A percentile compares a stretch with the other conserved stretches of the same genome.
phyloP scores from a whole-genome alignment of 352 stramenopile genomes.

The Pythium utonaiense region DNA sequence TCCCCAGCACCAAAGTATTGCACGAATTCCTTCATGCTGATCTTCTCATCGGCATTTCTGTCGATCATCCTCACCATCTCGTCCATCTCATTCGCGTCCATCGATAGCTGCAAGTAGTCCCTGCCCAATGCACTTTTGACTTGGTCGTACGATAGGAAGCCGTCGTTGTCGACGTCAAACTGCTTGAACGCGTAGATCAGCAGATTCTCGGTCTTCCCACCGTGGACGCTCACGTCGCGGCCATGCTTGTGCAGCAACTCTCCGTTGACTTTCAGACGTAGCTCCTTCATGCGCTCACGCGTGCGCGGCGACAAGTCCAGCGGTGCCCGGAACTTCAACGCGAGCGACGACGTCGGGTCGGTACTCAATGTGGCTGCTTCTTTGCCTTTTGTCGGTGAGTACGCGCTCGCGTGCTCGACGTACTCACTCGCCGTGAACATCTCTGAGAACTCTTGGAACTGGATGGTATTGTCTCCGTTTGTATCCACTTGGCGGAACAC shows the following conservation, averaged over 20 bases:
- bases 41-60: constrained; percentile 59
- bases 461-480: constrained; percentile 73
- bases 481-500: constrained; percentile 58
- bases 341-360: constrained; percentile 50
- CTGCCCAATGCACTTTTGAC: constrained; percentile 55
- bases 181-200: constrained; percentile 78
- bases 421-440: constrained; percentile 53
- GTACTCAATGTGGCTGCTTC: constrained; percentile 9
- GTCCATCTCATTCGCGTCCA: constrained; percentile 49
- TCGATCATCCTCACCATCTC: constrained; percentile 79
- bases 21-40: constrained; percentile 81
- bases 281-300: constrained; percentile 58
- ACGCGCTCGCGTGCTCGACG: constrained; percentile 29
- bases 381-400: constrained; percentile 29
- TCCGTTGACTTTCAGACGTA: constrained; percentile 56
- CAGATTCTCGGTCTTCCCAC: constrained; percentile 62
- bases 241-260: constrained; percentile 57
- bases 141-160: constrained; percentile 68
- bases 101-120: constrained; percentile 56
- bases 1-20: constrained; percentile 73
- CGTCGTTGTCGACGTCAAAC: constrained; percentile 71
- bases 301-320: constrained; percentile 57
- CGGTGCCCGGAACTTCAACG: constrained; percentile 67
- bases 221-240: constrained; percentile 47
- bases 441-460: constrained; percentile 66